Conservation (phyloP, 176 grass and related monocot genomes). For the Avena atlantica region DNA sequence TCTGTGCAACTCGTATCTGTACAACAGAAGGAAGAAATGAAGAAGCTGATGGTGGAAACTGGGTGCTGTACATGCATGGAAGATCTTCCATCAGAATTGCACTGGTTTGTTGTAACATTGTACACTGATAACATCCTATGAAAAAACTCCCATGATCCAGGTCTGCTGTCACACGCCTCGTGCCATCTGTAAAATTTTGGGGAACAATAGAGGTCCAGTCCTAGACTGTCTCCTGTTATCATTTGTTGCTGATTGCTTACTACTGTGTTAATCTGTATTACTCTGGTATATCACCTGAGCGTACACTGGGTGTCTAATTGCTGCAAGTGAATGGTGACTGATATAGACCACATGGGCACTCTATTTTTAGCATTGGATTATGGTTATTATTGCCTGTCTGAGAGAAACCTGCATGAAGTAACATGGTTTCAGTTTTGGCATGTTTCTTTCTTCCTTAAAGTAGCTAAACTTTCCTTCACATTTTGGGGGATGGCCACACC, state of each 20-base stretch:
- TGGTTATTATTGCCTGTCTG: not conserved
- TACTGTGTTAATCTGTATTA: not conserved
- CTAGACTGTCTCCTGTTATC: not conserved
- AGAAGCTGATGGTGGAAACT: not conserved
- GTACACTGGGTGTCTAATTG: not conserved
- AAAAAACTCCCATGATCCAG: conserved; percentile 39
- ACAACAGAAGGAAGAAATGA: conserved; percentile 17
- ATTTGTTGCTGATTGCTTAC: not conserved
- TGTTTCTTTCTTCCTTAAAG: not conserved
- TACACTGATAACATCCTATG: conserved; percentile 45
- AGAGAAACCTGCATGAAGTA: not conserved
- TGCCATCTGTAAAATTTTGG: not conserved
- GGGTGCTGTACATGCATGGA: conserved; percentile 37
- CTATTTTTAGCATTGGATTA: not conserved
- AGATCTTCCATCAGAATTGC: conserved; percentile 19
- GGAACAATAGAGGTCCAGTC: not conserved
- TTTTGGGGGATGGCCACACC: not conserved
- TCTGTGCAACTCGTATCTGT: conserved; percentile 16
- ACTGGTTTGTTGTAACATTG: conserved; percentile 46
- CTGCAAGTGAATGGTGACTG: not conserved
- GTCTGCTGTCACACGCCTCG: not conserved
- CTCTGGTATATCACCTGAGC: not conserved
- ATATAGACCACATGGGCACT: not conserved
- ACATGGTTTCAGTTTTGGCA: not conserved
- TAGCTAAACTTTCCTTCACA: not conserved